Conservation (phyloP, 768 basidiomycete genomes). For the Plicaturopsis crispa region DNA sequence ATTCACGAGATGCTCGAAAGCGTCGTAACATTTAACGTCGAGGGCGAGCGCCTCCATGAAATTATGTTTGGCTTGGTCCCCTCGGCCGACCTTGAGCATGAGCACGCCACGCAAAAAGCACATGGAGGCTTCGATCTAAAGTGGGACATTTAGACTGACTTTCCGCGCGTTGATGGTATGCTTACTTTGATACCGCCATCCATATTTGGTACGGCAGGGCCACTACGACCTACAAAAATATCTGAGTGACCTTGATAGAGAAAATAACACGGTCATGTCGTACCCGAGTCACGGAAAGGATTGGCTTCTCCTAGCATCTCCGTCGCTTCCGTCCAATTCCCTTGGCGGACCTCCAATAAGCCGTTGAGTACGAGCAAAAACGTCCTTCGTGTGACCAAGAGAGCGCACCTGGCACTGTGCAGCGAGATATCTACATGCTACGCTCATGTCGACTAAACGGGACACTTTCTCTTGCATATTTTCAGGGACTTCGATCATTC, state of each 20-base stretch:
- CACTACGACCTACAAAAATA: constrained; percentile 42
- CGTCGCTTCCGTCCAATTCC: constrained; percentile 86
- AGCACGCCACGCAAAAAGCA: constrained; percentile 89
- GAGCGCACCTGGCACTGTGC: constrained; percentile 81
- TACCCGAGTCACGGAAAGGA: constrained; percentile 73
- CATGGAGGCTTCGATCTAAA: constrained; percentile 93
- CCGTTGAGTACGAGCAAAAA: constrained; percentile 10
- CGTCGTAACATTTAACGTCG: constrained; percentile 96
- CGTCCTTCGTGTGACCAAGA: too few relatives aligned
- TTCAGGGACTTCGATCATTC: constrained; percentile 62
- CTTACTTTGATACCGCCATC: constrained; percentile 93
- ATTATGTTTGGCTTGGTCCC: constrained; percentile 85
- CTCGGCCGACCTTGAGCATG: constrained; percentile 89
- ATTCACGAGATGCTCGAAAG: constrained; percentile 82
- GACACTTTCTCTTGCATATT: constrained; percentile 59
- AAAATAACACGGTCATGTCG: constrained; percentile 7
- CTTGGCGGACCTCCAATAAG: constrained; percentile 59
- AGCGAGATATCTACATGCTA: constrained; percentile 93
- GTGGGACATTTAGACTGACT: constrained; percentile 3
- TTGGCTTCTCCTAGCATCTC: constrained; percentile 93
- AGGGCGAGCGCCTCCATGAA: constrained; percentile 93
- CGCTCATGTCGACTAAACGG: constrained; percentile 86
- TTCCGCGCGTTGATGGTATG: neutral
- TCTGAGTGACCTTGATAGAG: neutral
- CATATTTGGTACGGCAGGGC: constrained; percentile 65